Evolutionary conservation across 2,329 filamentous ascomycete species (phyloP), one percentile per base, ranked within the genome.

Genomic region (Talaromyces pinophilus): DNA sequence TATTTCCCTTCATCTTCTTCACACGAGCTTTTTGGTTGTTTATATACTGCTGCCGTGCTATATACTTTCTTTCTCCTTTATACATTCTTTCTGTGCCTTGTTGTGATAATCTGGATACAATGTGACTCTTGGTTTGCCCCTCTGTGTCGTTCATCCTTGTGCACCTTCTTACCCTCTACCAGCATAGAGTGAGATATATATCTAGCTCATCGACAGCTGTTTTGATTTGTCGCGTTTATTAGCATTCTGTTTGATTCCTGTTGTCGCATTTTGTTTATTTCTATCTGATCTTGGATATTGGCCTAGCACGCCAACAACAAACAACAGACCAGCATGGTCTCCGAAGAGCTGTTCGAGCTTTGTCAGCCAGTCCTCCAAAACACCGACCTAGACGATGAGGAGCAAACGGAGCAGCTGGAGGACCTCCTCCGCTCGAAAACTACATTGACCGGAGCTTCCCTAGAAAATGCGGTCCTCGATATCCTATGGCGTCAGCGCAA

Each of bases 361-460:
- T 96, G 92, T 79, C 87, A 94, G 77, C 91, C 92, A 63, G 86
- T 96, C 74, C 85, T 97, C 70, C 88, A 93, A 81, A 89, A 96
- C 79, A 80, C 87, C 65, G 84, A 85, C 65, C 83, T 96, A 69
- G 91, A 95, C 71, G 93, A 97, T 68, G 93, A 97, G 80, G 93
- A 96, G 76, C 95, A 93, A 83, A 93, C 92, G 64, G 93, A 97
- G 80, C 90, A 86, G 80, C 83, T 97, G 66, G 92, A 96, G 80
- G 90, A 92, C 71, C 83, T 97, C 62, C 83, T 97, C 73, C 89
- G 88, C 78, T 89, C 88, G 71, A 87, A 93, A 79, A 92, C 92
- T 2, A 85, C 83, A 48, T 82, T 97, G 70, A 86, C 85, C 33
- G 93, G 92, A 69, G 83, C 88, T 70, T 85, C 88, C 28, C 85